These are phyloP conservation scores for Meyerozyma carpophila DNA, from an alignment of 1,139 yeast genomes.

Conservation along the genomic window DNA sequence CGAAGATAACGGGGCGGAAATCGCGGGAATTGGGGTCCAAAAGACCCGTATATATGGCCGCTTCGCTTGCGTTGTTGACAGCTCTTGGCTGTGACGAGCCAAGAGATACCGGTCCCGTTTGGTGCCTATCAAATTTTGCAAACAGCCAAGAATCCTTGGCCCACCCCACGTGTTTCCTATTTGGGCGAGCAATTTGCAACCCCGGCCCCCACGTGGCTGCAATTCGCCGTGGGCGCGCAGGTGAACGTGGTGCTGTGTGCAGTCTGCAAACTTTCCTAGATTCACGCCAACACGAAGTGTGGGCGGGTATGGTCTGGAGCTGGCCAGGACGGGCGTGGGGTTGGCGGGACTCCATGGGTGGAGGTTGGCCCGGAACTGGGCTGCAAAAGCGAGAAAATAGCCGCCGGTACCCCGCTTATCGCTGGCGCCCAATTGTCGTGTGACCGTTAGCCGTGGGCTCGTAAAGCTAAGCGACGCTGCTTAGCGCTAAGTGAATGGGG, in stretches of 20 bases:
- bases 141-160: background rate
- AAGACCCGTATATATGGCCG: no score
- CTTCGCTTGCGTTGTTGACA: background rate
- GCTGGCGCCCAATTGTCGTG: no score
- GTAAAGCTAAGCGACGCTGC: no score
- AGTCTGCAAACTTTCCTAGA: background rate
- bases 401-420: no score
- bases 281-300: background rate
- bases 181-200: background rate
- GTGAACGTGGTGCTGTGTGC: background rate
- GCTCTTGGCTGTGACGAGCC: background rate
- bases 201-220: background rate
- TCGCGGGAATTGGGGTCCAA: no score
- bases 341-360: no score
- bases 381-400: no score
- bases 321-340: no score
- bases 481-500: no score
- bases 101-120: background rate
- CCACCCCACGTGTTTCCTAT: conserved; percentile 1
- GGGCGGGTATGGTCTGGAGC: no score
- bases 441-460: no score
- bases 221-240: background rate
- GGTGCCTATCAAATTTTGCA: background rate
- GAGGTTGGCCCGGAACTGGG: no score
- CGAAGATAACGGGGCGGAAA: background rate